phyloP scores from a whole-genome alignment of 441 rosid genomes.

The Codiaeum variegatum region DNA sequence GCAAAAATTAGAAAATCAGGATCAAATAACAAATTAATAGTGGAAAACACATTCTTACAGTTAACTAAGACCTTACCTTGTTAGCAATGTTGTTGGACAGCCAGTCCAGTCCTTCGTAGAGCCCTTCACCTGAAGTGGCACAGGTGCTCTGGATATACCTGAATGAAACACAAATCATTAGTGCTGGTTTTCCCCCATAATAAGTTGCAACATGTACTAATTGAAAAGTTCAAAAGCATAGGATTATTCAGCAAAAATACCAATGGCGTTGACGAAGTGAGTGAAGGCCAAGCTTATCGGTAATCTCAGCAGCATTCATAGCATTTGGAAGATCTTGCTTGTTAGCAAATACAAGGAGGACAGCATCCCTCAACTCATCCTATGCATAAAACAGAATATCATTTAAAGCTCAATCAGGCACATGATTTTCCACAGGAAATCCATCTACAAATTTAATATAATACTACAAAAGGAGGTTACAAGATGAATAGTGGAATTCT shows the following conservation, averaged over 20 bases:
- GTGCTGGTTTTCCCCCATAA: not conserved
- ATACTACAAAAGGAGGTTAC: too few relatives aligned
- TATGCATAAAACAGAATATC: not conserved
- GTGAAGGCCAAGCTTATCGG: constrained; percentile 53
- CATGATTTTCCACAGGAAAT: not conserved
- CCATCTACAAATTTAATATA: not conserved
- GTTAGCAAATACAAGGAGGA: constrained; percentile 55
- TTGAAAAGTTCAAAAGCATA: too few relatives aligned
- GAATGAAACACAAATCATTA: constrained; percentile 10
- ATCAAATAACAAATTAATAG: not conserved
- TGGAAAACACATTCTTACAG: not conserved
- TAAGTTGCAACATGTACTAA: not conserved
- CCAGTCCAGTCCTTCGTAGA: constrained; percentile 67
- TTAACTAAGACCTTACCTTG: constrained; percentile 37
- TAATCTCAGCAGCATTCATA: constrained; percentile 50
- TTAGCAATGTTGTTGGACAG: constrained; percentile 58
- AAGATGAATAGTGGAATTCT: too few relatives aligned
- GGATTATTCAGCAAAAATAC: constrained; percentile 16
- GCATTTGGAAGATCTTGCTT: constrained; percentile 69
- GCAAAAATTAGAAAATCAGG: not conserved
- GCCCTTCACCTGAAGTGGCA: constrained; percentile 55
- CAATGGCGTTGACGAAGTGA: constrained; percentile 61
- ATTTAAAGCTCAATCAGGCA: not conserved
- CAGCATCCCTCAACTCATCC: constrained; percentile 63
- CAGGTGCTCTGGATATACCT: constrained; percentile 75